Base-by-base conservation (phyloP, 2,329 filamentous ascomycete genomes). In the Fusarium illudens region DNA sequence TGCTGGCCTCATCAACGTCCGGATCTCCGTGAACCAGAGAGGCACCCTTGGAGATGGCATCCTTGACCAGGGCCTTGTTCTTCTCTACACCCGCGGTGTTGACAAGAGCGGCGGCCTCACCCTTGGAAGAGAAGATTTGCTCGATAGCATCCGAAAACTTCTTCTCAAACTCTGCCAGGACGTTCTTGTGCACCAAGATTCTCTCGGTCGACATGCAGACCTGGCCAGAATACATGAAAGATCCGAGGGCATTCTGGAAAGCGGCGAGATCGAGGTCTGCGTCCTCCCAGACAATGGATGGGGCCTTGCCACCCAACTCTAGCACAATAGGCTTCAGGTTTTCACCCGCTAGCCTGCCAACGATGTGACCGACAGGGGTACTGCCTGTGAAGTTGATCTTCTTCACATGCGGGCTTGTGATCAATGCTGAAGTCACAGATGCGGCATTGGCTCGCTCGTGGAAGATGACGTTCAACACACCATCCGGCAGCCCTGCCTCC, bases 301-400 rank as follows among this genome's bases (percentile, higher is more conserved):
- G 88, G 0, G 91, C 90, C 78, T 97, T 97, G 46, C 93, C 93
- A 4, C 94, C 93, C 1, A 97, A 83, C 78, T 97, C 93, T 73
- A 96, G 85, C 2, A 96, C 81, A 1, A 92, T 85, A 0, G 92
- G 93, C 82, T 97, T 97, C 37, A 96, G 83, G 71, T 91, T 81
- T 75, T 91, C 87, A 27, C 91, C 93, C 0, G 91, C 91, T 9
- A 87, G 84, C 19, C 84, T 82, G 10, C 88, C 91, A 60, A 97
- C 88, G 74, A 93, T 90, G 30, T 88, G 85, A 1, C 93, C 93
- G 0, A 96, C 90, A 0, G 78, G 77, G 0, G 92, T 94, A 73
- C 87, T 91, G 32, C 93, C 93, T 0, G 93, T 97, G 78, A 96
- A 97, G 80, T 93, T 96, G 76, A 97, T 84, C 81, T 96, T 96